These are phyloP conservation scores for Xylaria arbuscula DNA, from an alignment of 2,329 filamentous ascomycete species.

Conservation along the genomic window DNA sequence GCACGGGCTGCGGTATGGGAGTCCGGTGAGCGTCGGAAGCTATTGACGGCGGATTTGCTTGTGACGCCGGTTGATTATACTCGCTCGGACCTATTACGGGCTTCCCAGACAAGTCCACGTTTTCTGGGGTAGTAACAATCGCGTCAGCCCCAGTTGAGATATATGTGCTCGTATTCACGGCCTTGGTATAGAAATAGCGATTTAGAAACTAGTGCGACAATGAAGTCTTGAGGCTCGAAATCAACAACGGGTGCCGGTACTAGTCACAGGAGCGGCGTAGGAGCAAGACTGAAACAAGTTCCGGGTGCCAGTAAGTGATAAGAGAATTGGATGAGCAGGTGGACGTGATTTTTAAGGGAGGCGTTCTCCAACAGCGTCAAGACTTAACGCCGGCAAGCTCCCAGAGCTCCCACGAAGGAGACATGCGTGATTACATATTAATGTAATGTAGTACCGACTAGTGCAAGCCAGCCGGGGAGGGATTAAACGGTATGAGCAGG, in stretches of 20 bases:
- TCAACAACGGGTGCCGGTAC: slow-evolving; percentile 22
- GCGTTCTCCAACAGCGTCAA: slow-evolving; percentile 46
- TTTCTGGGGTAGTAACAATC: slow-evolving; percentile 35
- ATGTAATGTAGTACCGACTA: slow-evolving; percentile 35
- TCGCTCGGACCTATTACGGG: slow-evolving; percentile 39
- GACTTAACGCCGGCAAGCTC: slow-evolving; percentile 45
- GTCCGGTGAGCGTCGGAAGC: slow-evolving; percentile 35
- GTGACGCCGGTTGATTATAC: slow-evolving; percentile 38
- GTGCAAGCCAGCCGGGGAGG: slow-evolving; percentile 40
- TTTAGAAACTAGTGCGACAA: background rate
- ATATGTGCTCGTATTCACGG: background rate
- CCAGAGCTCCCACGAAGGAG: slow-evolving; percentile 45
- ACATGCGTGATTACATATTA: slow-evolving; percentile 51
- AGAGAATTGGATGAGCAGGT: slow-evolving; percentile 43
- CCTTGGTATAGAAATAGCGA: background rate
- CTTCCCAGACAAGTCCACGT: slow-evolving; percentile 42
- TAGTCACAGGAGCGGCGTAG: slow-evolving; percentile 35
- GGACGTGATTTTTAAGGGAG: slow-evolving; percentile 45
- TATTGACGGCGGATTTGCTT: slow-evolving; percentile 37
- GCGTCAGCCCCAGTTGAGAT: slow-evolving; percentile 40
- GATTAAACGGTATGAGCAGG: slow-evolving; percentile 47
- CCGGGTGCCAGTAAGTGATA: slow-evolving; percentile 40
- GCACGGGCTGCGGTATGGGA: slow-evolving; percentile 41
- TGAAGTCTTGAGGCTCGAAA: slow-evolving; percentile 29
- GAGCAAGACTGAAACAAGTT: slow-evolving; percentile 40